phyloP scores from a whole-genome alignment of 2,329 filamentous ascomycete species.

The Penicillium nordicum region DNA sequence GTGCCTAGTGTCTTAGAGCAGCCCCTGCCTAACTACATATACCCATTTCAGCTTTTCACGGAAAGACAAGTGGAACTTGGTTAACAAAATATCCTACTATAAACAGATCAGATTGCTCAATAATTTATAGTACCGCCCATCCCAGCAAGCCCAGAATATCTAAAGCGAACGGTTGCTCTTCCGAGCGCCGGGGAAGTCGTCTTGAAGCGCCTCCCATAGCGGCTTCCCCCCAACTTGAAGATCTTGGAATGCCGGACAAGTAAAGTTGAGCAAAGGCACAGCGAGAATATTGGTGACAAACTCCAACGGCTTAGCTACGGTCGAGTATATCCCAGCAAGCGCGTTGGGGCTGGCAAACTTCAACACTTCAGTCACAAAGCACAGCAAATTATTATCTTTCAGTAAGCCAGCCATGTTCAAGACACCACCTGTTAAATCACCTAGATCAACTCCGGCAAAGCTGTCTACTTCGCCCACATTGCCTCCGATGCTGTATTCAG shows the following conservation, averaged over 20 bases:
- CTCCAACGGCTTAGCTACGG: conserved; percentile 28
- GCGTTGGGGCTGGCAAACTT: conserved; percentile 34
- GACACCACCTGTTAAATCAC: conserved; percentile 44
- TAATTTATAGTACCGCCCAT: not conserved
- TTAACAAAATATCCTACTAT: not conserved
- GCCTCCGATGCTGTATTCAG: conserved; percentile 45
- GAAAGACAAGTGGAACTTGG: not conserved
- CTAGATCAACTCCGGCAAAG: conserved; percentile 48
- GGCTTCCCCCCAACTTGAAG: conserved; percentile 31
- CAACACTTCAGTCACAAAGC: conserved; percentile 38
- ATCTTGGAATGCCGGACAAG: conserved; percentile 33
- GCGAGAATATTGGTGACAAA: conserved; percentile 29
- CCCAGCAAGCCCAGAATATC: not conserved
- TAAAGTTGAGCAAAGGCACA: conserved; percentile 28
- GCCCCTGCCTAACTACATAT: not conserved
- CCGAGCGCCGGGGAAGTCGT: conserved; percentile 29
- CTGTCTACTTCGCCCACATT: conserved; percentile 52
- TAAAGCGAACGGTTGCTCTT: conserved; percentile 23
- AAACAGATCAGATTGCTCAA: not conserved
- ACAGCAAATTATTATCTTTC: conserved; percentile 42
- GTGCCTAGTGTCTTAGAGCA: not conserved
- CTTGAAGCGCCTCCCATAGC: conserved; percentile 29
- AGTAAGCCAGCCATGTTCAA: conserved; percentile 34
- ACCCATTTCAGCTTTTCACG: not conserved
- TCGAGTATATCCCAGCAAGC: conserved; percentile 29